Evolutionary conservation across 139 green algal species (phyloP).

Genomic region (Picochlorum sp.): DNA sequence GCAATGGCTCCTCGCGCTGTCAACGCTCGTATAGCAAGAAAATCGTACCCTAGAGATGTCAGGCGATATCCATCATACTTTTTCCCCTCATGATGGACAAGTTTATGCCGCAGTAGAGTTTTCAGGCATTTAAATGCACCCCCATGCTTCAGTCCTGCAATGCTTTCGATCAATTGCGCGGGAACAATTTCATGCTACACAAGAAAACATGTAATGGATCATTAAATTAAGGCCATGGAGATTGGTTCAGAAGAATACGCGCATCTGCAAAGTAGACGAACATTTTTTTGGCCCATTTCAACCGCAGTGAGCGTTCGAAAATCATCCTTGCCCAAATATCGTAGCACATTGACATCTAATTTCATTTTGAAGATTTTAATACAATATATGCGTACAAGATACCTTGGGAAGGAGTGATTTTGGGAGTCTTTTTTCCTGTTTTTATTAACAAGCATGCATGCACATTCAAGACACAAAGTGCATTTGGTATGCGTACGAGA

Average conservation of each 20-base stretch:
- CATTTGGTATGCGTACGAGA: too few relatives aligned
- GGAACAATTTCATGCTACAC: slow-evolving; percentile 94
- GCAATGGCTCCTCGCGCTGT: slow-evolving; percentile 67
- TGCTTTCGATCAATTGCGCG: slow-evolving; percentile 75
- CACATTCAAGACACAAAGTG: too few relatives aligned
- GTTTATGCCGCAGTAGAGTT: slow-evolving; percentile 85
- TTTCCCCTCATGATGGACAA: slow-evolving; percentile 90
- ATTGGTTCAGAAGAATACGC: neutral
- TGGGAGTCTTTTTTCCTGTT: too few relatives aligned
- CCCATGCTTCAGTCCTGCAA: slow-evolving; percentile 86
- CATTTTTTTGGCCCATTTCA: slow-evolving; percentile 97
- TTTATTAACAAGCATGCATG: too few relatives aligned
- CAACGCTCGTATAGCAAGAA: slow-evolving; percentile 85
- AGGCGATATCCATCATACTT: slow-evolving; percentile 92
- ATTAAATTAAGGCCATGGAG: neutral
- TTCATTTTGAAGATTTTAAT: slow-evolving; percentile 69
- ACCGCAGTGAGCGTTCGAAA: slow-evolving; percentile 88
- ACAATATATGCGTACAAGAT: neutral
- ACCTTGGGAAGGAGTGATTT: too few relatives aligned
- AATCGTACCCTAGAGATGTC: slow-evolving; percentile 95
- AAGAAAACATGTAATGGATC: neutral
- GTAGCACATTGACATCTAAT: slow-evolving; percentile 91
- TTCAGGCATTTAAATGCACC: slow-evolving; percentile 72
- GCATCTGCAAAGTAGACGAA: slow-evolving; percentile 24
- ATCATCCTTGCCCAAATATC: slow-evolving; percentile 92